Evolutionary conservation across 2,329 filamentous ascomycete genomes (phyloP), one percentile per base, ranked within the genome.

Genomic region (Penicillium vulpinum): DNA sequence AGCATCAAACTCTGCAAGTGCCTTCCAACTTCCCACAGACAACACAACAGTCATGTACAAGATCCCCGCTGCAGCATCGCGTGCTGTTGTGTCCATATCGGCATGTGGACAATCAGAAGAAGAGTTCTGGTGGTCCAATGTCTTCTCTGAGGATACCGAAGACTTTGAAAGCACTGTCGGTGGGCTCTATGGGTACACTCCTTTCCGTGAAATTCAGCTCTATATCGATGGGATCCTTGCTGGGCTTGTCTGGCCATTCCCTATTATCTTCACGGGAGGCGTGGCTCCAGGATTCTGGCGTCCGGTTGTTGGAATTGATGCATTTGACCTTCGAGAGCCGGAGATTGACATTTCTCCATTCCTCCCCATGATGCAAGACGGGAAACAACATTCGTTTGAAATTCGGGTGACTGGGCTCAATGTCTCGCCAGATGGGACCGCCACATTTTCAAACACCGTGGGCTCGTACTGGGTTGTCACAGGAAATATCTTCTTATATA

Each of bases 71-170:
- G 88, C 90, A 66, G 80, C 81, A 21, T 83, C 84, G 51, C 85
- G 87, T 56, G 91, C 90, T 18, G 83, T 92, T 9, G 84, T 93
- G 54, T 86, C 88, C 0, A 81, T 94, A n/a, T 85, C 88, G 9
- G 89, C 90, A 16, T 91, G 87, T 62, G 91, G 89, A 0, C 91
- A 94, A 70, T 81, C 82, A 0, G 76, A 80, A 16, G 91, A 94
- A 75, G 91, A 95, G 70, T 93, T 93, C 67, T 95, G 91, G 90
- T 94, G 89, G 86, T 84, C 82, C 56, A 93, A 93, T 67, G 86
- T 91, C 1, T 82, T 88, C 2, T 81, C 87, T 41, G 83, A 83
- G 10, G 82, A 87, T 61, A 78, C 78, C 4, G 61, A 80, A 35
- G 81, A 82, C 4, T 93, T 92, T 68, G 77, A 80, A 5, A 71